Evolutionary conservation across 805 yeast genomes (phyloP), one percentile per base, ranked within the genome.

Genomic region (Maudiozyma turicensis): DNA sequence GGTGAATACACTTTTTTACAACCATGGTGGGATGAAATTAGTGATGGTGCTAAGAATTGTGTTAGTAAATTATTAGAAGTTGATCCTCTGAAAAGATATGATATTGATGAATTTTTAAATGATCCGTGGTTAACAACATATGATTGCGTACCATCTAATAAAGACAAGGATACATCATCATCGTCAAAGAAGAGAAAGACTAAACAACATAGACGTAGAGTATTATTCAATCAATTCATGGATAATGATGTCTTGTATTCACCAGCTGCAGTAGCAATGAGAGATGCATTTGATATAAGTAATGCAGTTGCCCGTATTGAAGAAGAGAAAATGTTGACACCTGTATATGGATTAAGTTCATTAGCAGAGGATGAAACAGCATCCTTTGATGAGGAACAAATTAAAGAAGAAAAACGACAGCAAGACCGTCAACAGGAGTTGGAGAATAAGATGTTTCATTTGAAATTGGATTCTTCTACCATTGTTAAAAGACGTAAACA

Each of bases 1-100:
- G 95, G 93, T 35, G 82, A 84, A 49, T 86, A 76, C 64, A 76
- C 78, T n/a, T 86, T 84, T 61, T 69, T 86, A 47, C 69, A 76
- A 51, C 95, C 95, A 1, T 86, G 95, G 95, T 86, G 93, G 87
- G 93, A 85, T 65, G 95, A 86, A 61, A 82, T 86, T 35, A 74
- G 83, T 46, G 66, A 63, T 39, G 87, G 81, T 37, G 90, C 89
- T 30, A 86, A 84, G 59, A 75, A 76, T 56, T 74, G 86, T 57
- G 86, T 86, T 11, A 66, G 76, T 4, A 80, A 77, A 57, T 72
- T 86, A 64, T 70, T 86, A 53, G 81, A 82, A 30, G 84, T 83
- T 13, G 80, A 86, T 61, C 90, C 93, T 1, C 70, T 71, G 10
- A 75, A 74, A 47, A 72, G 95, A 57, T 84, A 82, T 54, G 77